phyloP scores from a whole-genome alignment of 441 rosid species.

The Brassica balearica region DNA sequence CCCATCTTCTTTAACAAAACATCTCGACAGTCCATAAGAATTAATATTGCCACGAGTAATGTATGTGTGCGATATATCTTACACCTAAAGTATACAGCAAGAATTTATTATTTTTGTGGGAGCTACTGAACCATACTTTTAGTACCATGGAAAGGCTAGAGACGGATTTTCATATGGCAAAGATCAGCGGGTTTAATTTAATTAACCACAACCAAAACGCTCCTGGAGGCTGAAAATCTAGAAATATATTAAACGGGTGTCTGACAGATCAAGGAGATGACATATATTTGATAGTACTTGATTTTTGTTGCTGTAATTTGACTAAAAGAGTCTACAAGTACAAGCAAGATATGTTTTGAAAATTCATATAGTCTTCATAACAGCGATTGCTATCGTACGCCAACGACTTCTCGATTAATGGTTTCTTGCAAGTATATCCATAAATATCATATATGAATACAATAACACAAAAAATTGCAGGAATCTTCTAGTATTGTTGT shows the following conservation, averaged over 20 bases:
- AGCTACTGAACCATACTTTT: too few relatives aligned
- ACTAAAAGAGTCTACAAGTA: conserved; percentile 34
- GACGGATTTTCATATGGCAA: neutral
- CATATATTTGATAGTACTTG: conserved; percentile 15
- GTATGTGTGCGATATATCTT: too few relatives aligned
- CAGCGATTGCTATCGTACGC: conserved; percentile 43
- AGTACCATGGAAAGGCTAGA: too few relatives aligned
- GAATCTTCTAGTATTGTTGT: conserved; percentile 24
- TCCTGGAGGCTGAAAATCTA: neutral
- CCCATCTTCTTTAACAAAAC: too few relatives aligned
- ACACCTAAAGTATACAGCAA: too few relatives aligned
- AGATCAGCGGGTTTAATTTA: neutral
- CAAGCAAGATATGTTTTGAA: conserved; percentile 36
- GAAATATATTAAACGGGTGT: neutral
- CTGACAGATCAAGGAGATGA: conserved; percentile 10
- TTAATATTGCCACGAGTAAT: too few relatives aligned
- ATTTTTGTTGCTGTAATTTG: neutral
- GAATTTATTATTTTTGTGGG: too few relatives aligned
- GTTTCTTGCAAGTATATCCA: conserved; percentile 42
- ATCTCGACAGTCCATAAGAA: too few relatives aligned
- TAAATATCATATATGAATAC: conserved; percentile 19
- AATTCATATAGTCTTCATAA: conserved; percentile 32
- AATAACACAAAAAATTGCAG: neutral
- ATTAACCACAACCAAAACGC: neutral
- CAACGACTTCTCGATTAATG: conserved; percentile 32